phyloP scores from a whole-genome alignment of 305 asterid species.

The Plantago rigida region DNA sequence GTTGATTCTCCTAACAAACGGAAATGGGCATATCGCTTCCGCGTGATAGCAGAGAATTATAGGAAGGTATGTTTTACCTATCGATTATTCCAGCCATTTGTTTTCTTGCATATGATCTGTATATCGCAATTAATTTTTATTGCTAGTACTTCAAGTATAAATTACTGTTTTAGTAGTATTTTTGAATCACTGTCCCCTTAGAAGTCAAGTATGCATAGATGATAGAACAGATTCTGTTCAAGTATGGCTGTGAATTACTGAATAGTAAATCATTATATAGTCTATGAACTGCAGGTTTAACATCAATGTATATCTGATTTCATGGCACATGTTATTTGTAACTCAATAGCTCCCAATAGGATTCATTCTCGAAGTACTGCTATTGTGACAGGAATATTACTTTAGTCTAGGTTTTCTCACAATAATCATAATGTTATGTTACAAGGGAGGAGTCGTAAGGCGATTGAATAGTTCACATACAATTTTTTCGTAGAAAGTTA shows the following conservation, averaged over 20 bases:
- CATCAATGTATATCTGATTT: background rate
- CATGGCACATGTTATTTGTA: background rate
- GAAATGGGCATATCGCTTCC: constrained; percentile 75
- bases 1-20: constrained; percentile 52
- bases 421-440: background rate
- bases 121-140: background rate
- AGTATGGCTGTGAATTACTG: background rate
- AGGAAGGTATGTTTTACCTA: constrained; percentile 42
- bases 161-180: background rate
- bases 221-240: too few relatives aligned
- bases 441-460: background rate
- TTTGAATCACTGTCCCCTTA: too few relatives aligned
- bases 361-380: constrained; percentile 6
- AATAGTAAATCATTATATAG: background rate
- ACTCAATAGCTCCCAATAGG: background rate
- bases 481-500: background rate
- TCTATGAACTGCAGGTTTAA: background rate
- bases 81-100: constrained; percentile 8
- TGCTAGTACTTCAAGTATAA: background rate
- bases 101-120: background rate
- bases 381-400: background rate
- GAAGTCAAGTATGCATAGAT: too few relatives aligned
- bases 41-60: constrained; percentile 60
- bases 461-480: background rate
- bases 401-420: background rate